Evolutionary conservation across 441 rosid genomes (phyloP).

Genomic region (Capsella rubella): DNA sequence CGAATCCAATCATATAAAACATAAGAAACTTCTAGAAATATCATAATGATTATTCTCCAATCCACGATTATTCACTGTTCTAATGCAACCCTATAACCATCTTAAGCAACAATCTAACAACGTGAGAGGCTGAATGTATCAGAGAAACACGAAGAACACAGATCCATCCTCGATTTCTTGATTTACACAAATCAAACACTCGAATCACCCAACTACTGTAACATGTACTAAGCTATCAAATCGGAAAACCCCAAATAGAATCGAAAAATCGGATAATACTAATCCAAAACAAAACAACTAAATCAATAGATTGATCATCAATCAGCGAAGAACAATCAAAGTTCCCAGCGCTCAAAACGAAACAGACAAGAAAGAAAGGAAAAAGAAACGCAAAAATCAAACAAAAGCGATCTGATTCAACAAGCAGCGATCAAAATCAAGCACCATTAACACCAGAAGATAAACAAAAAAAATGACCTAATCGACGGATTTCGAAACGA

Average conservation of each 20-base stretch:
- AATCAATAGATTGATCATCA: conserved; percentile 12
- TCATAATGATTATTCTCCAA: too few species aligned
- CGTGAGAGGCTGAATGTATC: neutral
- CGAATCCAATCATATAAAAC: too few species aligned
- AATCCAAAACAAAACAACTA: conserved; percentile 9
- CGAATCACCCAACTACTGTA: conserved; percentile 4
- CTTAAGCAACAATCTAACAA: conserved; percentile 8
- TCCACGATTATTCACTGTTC: conserved; percentile 27
- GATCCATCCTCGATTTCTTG: conserved; percentile 28
- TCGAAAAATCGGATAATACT: too few species aligned
- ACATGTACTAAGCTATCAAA: conserved; percentile 2
- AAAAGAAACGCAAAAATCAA: conserved; percentile 6
- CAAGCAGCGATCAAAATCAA: conserved; percentile 19
- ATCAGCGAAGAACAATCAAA: conserved; percentile 26
- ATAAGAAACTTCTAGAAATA: too few species aligned
- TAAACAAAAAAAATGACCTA: neutral
- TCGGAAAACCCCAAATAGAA: neutral
- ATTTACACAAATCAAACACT: conserved; percentile 6
- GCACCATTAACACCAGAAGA: conserved; percentile 11
- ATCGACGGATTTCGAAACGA: conserved; percentile 20
- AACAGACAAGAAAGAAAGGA: conserved; percentile 2
- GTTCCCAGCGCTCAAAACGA: conserved; percentile 19
- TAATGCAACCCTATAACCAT: conserved; percentile 17
- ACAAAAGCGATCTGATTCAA: conserved; percentile 29
- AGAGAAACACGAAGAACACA: conserved; percentile 30